Percentiles rank a stretch among this genome's conserved stretches.
These are phyloP conservation scores for Reticulascus tulasneorum DNA, from an alignment of 2,329 filamentous ascomycete species.

Conservation along the genomic window DNA sequence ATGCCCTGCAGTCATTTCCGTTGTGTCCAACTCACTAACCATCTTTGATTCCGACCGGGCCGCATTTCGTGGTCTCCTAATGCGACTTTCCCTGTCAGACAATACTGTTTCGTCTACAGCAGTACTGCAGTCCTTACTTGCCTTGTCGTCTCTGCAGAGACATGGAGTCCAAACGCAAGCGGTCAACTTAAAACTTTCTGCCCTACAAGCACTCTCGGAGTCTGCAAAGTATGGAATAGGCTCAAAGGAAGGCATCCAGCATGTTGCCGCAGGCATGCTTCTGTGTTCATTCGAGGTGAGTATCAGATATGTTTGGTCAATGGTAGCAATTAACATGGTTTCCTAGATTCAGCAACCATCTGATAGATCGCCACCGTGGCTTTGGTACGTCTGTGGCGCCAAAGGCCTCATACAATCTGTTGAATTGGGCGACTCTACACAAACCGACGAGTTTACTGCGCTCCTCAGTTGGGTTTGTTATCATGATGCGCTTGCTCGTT, in stretches of 20 bases:
- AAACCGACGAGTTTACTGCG: slow-evolving; percentile 3
- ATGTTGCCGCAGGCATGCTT: slow-evolving; percentile 25
- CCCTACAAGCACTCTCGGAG: slow-evolving; percentile 17
- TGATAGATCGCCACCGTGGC: slow-evolving; percentile 22
- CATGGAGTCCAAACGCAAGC: slow-evolving; percentile 17
- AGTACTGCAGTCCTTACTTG: slow-evolving; percentile 19
- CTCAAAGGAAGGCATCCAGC: slow-evolving; percentile 18
- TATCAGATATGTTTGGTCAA: neutral
- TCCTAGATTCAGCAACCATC: slow-evolving; percentile 19
- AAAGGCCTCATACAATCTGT: slow-evolving; percentile 14
- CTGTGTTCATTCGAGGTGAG: slow-evolving; percentile 24
- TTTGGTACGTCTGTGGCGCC: slow-evolving; percentile 21
- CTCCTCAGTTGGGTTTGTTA: slow-evolving; percentile 25
- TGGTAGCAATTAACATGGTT: neutral
- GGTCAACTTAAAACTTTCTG: slow-evolving; percentile 19
- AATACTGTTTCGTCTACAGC: slow-evolving; percentile 17
- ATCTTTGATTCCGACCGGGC: no score
- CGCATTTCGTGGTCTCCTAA: no score
- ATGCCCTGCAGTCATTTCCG: no score
- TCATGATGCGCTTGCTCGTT: slow-evolving; percentile 22
- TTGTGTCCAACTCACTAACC: no score
- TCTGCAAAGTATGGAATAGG: slow-evolving; percentile 15
- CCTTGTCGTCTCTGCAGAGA: slow-evolving; percentile 20
- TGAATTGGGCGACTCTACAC: neutral
- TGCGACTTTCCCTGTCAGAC: slow-evolving; percentile 18